A percentile compares a stretch with the other conserved stretches of the same genome.
Evolutionary conservation across 169 alveolate genomes (phyloP).

Genomic region (Fabrea salina): DNA sequence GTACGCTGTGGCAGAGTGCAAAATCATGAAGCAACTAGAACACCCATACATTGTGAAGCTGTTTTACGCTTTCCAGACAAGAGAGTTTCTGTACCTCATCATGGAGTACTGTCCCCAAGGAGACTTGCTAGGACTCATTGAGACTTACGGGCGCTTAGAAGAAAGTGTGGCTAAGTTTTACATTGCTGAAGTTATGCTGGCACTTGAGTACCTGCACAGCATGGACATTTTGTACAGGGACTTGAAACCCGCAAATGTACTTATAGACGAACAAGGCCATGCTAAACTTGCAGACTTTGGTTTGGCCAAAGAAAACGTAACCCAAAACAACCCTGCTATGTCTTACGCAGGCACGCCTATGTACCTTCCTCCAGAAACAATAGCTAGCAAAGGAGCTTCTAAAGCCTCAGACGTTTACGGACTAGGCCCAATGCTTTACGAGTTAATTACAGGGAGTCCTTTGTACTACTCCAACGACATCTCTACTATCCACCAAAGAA

Average conservation of each 20-base stretch:
- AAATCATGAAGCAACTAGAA: conserved; percentile 50
- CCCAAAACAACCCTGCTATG: conserved; percentile 44
- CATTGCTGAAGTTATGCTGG: conserved; percentile 69
- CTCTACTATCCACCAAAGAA: conserved; percentile 62
- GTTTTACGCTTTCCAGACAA: conserved; percentile 58
- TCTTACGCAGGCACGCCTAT: conserved; percentile 74
- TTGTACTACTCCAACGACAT: conserved; percentile 84
- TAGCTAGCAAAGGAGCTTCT: conserved; percentile 51
- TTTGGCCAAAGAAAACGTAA: conserved; percentile 66
- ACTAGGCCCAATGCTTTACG: conserved; percentile 76
- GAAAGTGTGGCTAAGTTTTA: conserved; percentile 71
- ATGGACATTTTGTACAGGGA: conserved; percentile 74
- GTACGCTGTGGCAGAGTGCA: conserved; percentile 56
- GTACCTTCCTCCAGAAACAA: conserved; percentile 77
- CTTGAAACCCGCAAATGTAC: conserved; percentile 78
- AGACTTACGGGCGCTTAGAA: conserved; percentile 37
- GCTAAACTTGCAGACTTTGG: conserved; percentile 81
- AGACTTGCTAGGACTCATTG: conserved; percentile 32
- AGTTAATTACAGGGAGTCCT: conserved; percentile 87
- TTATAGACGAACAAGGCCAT: conserved; percentile 72
- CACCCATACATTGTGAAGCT: conserved; percentile 69
- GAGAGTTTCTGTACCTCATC: conserved; percentile 48
- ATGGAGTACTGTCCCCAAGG: conserved; percentile 67
- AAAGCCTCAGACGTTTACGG: conserved; percentile 77
- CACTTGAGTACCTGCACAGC: conserved; percentile 72